These are phyloP conservation scores for Trypanosoma boissoni DNA, from an alignment of 208 protist species.

Conservation along the genomic window DNA sequence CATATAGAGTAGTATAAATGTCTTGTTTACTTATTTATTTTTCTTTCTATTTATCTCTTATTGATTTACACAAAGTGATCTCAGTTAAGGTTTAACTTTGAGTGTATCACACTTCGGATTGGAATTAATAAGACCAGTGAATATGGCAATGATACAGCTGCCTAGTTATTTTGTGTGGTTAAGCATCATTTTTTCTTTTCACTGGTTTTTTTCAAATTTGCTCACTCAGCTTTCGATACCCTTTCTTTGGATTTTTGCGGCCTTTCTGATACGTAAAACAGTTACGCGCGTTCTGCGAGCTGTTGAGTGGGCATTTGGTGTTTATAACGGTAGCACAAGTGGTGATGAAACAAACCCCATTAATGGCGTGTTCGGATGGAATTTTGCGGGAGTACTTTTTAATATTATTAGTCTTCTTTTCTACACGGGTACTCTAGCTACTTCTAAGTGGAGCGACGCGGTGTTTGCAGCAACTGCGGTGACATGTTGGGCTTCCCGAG, in stretches of 20 bases:
- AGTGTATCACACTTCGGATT: too few relatives aligned
- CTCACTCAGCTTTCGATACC: slow-evolving; percentile 13
- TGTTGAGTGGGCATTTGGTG: slow-evolving; percentile 13
- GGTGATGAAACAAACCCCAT: too few relatives aligned
- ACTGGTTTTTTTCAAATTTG: slow-evolving; percentile 53
- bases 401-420: slow-evolving; percentile 3
- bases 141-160: slow-evolving; percentile 7
- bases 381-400: background rate
- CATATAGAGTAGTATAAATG: too few relatives aligned
- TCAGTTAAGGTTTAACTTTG: too few relatives aligned
- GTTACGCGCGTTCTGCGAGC: background rate
- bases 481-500: slow-evolving; percentile 25
- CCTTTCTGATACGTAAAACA: background rate
- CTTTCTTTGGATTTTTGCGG: slow-evolving; percentile 17
- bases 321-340: background rate
- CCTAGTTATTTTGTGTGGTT: slow-evolving; percentile 16
- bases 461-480: slow-evolving; percentile 18
- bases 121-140: background rate
- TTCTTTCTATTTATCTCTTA: too few relatives aligned
- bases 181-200: slow-evolving; percentile 27
- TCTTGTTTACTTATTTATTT: too few relatives aligned
- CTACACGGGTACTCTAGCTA: background rate
- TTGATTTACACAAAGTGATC: too few relatives aligned
- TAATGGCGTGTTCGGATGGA: background rate
- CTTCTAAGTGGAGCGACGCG: slow-evolving; percentile 6